phyloP scores from a whole-genome alignment of 345 rosid genomes.

The Camelina laxa region DNA sequence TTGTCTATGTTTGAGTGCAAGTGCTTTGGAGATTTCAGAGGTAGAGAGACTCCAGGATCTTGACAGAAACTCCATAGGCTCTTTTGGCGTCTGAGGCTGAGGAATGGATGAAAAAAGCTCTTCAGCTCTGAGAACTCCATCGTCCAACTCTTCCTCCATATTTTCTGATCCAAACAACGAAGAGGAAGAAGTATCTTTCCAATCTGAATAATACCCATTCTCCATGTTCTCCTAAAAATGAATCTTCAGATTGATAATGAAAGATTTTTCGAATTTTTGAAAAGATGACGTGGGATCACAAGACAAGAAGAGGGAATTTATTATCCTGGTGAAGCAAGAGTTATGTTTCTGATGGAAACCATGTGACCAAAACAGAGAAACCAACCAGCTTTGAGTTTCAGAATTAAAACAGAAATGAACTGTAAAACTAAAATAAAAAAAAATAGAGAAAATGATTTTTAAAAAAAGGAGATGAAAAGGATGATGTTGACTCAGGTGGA shows the following conservation, averaged over 20 bases:
- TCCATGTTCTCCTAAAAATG: constrained; percentile 50
- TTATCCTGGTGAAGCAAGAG: constrained; percentile 24
- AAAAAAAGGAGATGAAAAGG: constrained; percentile 35
- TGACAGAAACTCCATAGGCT: constrained; percentile 91
- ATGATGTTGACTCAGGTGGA: constrained; percentile 46
- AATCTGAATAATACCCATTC: constrained; percentile 51
- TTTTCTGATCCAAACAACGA: constrained; percentile 48
- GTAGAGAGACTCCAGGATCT: constrained; percentile 97
- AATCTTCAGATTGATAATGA: constrained; percentile 4
- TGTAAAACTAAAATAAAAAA: constrained; percentile 7
- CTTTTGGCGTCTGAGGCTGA: constrained; percentile 84
- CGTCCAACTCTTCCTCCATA: constrained; percentile 60
- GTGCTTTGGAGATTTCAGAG: constrained; percentile 89
- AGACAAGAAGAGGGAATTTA: neutral
- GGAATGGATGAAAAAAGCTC: constrained; percentile 57
- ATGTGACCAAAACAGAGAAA: constrained; percentile 44
- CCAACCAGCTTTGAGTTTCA: constrained; percentile 38
- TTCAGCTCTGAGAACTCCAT: constrained; percentile 41
- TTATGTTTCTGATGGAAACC: constrained; percentile 41
- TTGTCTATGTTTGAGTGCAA: constrained; percentile 74
- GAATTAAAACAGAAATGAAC: constrained; percentile 35
- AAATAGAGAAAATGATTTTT: neutral
- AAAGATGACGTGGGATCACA: constrained; percentile 37
- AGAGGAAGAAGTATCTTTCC: constrained; percentile 51
- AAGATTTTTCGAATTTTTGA: neutral